Evolutionary conservation across 2,329 filamentous ascomycete species (phyloP).

Genomic region (Monilinia fructicola): DNA sequence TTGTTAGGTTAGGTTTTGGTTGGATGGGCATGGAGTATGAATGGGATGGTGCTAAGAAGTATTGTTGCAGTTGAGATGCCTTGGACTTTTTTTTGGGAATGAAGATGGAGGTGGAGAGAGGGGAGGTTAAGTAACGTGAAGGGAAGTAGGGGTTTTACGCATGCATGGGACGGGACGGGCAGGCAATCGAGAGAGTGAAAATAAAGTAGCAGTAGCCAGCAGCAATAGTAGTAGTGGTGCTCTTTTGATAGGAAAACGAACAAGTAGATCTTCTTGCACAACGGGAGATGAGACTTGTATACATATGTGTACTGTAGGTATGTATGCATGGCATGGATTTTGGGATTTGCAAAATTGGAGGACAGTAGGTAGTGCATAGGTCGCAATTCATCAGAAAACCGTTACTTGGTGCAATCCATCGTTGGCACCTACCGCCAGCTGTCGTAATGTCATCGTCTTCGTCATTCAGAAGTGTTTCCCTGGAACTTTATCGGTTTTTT

Average conservation of each 20-base stretch:
- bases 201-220: too few species aligned
- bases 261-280: background rate
- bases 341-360: background rate
- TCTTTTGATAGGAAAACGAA: slow-evolving; percentile 18
- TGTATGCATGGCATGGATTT: slow-evolving; percentile 1
- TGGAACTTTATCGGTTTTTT: too few species aligned
- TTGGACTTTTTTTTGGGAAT: background rate
- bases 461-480: background rate
- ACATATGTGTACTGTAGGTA: background rate
- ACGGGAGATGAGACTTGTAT: slow-evolving; percentile 3
- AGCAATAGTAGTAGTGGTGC: too few species aligned
- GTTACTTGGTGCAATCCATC: background rate
- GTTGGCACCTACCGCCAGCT: background rate
- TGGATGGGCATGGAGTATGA: slow-evolving; percentile 16
- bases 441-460: background rate
- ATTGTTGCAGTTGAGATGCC: background rate
- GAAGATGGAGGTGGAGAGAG: background rate
- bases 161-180: background rate
- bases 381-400: background rate
- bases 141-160: background rate
- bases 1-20: slow-evolving; percentile 4
- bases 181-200: background rate
- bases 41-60: slow-evolving; percentile 7
- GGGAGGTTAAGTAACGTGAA: too few species aligned
- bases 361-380: background rate